Percentiles rank a stretch among this genome's conserved stretches.
Evolutionary conservation across 148 eudicot species (phyloP).

Genomic region (Talinum fruticosum): DNA sequence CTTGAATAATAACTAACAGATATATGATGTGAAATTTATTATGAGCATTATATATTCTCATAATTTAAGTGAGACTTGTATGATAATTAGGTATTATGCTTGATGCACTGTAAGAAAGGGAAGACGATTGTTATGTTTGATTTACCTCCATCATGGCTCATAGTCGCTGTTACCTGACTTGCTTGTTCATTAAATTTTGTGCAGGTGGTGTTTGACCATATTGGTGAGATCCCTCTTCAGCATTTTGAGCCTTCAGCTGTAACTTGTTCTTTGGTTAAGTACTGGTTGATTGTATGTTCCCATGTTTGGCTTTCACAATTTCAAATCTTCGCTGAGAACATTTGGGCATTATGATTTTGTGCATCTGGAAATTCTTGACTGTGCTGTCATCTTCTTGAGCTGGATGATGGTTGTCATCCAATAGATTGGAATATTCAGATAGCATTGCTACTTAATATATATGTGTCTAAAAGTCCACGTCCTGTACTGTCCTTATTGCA

Average conservation of each 20-base stretch:
- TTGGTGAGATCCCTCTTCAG: conserved; percentile 54
- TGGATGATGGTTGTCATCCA: conserved; percentile 6
- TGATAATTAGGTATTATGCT: not conserved
- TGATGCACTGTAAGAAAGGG: not conserved
- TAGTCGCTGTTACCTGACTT: not conserved
- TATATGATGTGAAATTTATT: not conserved
- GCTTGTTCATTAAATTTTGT: conserved; percentile 26
- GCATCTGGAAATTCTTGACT: conserved; percentile 16
- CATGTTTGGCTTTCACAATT: not conserved
- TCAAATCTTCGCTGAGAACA: not conserved
- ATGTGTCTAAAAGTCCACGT: not conserved
- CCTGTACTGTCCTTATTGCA: not conserved
- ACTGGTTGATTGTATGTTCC: conserved; percentile 7
- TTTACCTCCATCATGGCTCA: not conserved
- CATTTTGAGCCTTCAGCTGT: conserved; percentile 2
- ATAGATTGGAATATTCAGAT: conserved; percentile 9
- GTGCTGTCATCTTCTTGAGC: not conserved
- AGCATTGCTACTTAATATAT: too few species aligned
- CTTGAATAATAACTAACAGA: not conserved
- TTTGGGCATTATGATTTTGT: not conserved
- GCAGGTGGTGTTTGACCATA: conserved; percentile 98
- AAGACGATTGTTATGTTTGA: not conserved
- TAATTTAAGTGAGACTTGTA: not conserved
- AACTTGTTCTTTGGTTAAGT: conserved; percentile 5
- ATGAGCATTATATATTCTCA: not conserved